These are phyloP conservation scores for Balakata baccata DNA, from an alignment of 345 rosid genomes.

Conservation along the genomic window DNA sequence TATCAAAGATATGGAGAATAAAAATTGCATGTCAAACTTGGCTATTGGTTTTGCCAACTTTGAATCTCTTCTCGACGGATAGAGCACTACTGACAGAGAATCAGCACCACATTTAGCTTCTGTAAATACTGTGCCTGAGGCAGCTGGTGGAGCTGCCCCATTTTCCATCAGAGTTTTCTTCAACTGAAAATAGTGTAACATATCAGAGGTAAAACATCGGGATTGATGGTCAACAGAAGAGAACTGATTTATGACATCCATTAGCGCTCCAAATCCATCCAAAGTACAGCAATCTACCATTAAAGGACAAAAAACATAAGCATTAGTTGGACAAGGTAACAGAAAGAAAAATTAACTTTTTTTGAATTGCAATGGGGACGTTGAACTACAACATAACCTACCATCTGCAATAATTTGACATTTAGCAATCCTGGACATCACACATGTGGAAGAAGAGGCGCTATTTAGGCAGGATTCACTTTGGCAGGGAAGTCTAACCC, in stretches of 20 bases:
- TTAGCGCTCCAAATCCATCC: constrained; percentile 55
- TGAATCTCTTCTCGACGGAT: constrained; percentile 35
- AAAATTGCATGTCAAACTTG: constrained; percentile 53
- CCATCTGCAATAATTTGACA: constrained; percentile 69
- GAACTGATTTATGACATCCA: constrained; percentile 57
- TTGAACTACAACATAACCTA: constrained; percentile 33
- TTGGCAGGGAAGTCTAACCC: constrained; percentile 75
- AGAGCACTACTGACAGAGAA: constrained; percentile 42
- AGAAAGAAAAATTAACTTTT: constrained; percentile 5
- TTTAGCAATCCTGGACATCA: constrained; percentile 57
- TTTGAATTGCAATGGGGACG: constrained; percentile 5
- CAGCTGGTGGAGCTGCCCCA: constrained; percentile 29
- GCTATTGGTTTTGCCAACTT: constrained; percentile 50
- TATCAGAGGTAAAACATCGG: constrained; percentile 52
- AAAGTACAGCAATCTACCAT: constrained; percentile 50
- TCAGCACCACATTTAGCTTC: constrained; percentile 53
- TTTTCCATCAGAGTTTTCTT: constrained; percentile 42
- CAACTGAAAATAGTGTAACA: constrained; percentile 48
- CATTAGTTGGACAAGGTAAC: constrained; percentile 9
- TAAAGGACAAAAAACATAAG: constrained; percentile 13
- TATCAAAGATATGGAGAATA: constrained; percentile 52
- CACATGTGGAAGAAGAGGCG: constrained; percentile 40
- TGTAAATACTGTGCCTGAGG: constrained; percentile 32
- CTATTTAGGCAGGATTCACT: constrained; percentile 23
- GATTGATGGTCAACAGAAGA: constrained; percentile 53